A percentile compares a stretch with the other conserved stretches of the same genome.
These are phyloP conservation scores for Trametopsis cervina DNA, from an alignment of 768 basidiomycete genomes.

Conservation along the genomic window DNA sequence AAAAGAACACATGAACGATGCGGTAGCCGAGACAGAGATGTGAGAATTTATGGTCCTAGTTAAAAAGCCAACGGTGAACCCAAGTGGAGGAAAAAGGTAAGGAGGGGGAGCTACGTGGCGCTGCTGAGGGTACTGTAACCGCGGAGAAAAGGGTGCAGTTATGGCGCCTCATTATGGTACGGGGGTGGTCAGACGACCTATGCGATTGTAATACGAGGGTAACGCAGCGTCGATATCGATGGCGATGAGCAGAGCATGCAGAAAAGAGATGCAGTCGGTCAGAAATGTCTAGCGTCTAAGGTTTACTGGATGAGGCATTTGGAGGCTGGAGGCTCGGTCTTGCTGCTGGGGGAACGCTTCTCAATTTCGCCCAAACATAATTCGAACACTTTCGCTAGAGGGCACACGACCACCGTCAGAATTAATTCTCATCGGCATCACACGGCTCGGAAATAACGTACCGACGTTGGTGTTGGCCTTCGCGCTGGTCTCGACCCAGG, in stretches of 20 bases:
- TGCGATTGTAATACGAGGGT: constrained; percentile 1
- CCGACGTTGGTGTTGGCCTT: constrained; percentile 84
- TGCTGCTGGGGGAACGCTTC: constrained; percentile 53
- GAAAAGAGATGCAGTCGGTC: constrained; percentile 11
- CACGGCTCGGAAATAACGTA: constrained; percentile 35
- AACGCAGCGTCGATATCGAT: background rate
- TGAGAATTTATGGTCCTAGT: constrained; percentile 11
- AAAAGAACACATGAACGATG: constrained; percentile 6
- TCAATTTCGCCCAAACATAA: constrained; percentile 80
- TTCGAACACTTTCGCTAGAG: constrained; percentile 74
- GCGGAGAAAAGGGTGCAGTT: background rate
- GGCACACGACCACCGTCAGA: constrained; percentile 4
- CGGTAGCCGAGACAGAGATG: background rate
- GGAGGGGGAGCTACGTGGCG: constrained; percentile 1
- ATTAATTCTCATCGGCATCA: background rate
- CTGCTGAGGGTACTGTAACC: no score
- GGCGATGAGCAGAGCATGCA: constrained; percentile 2
- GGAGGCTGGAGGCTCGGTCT: constrained; percentile 33
- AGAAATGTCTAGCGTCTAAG: constrained; percentile 16
- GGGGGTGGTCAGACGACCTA: constrained; percentile 6
- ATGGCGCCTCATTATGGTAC: constrained; percentile 7
- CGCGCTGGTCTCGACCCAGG: constrained; percentile 86
- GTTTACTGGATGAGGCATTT: constrained; percentile 36
- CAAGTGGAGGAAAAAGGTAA: constrained; percentile 5
- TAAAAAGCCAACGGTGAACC: constrained; percentile 13